A percentile compares a stretch with the other conserved stretches of the same genome.
phyloP scores from a whole-genome alignment of 345 rosid genomes.

The Acer negundo region DNA sequence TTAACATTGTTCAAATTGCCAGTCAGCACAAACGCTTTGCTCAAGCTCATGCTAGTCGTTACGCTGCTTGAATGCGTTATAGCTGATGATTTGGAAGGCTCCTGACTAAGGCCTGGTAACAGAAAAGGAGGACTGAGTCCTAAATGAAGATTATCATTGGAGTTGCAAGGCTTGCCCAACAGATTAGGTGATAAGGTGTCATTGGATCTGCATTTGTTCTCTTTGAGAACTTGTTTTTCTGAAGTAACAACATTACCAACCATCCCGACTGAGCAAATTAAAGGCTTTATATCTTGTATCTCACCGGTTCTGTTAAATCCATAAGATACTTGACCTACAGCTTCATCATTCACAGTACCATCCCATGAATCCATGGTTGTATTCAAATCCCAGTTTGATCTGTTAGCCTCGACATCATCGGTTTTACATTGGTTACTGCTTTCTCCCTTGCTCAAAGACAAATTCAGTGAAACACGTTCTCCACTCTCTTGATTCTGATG shows the following conservation, averaged over 20 bases:
- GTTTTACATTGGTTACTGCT: slow-evolving; percentile 24
- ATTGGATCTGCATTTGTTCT: slow-evolving; percentile 25
- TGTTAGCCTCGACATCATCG: slow-evolving; percentile 33
- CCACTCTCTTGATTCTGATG: slow-evolving; percentile 28
- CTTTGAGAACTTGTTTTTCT: slow-evolving; percentile 28
- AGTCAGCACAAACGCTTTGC: slow-evolving; percentile 19
- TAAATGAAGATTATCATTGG: slow-evolving; percentile 54
- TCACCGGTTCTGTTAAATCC: slow-evolving; percentile 22
- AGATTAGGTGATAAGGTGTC: slow-evolving; percentile 19
- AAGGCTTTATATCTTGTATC: slow-evolving; percentile 33
- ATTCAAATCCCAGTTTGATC: slow-evolving; percentile 89
- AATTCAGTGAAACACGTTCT: slow-evolving; percentile 45
- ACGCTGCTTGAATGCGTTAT: slow-evolving; percentile 13
- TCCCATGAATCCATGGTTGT: slow-evolving; percentile 89
- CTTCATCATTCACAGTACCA: slow-evolving; percentile 38
- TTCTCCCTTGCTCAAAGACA: slow-evolving; percentile 53
- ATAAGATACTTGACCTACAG: slow-evolving; percentile 29
- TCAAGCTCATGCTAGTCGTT: slow-evolving; percentile 25
- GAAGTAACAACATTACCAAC: slow-evolving; percentile 24
- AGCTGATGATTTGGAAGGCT: slow-evolving; percentile 33
- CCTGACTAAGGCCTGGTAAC: slow-evolving; percentile 25
- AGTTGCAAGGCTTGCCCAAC: slow-evolving; percentile 21
- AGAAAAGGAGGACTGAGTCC: slow-evolving; percentile 44
- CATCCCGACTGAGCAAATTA: slow-evolving; percentile 21
- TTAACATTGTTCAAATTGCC: slow-evolving; percentile 28